Percentiles rank a stretch among this genome's conserved stretches.
Conservation (phyloP, 139 green algal genomes). For the Axilococcus clingmanii region DNA sequence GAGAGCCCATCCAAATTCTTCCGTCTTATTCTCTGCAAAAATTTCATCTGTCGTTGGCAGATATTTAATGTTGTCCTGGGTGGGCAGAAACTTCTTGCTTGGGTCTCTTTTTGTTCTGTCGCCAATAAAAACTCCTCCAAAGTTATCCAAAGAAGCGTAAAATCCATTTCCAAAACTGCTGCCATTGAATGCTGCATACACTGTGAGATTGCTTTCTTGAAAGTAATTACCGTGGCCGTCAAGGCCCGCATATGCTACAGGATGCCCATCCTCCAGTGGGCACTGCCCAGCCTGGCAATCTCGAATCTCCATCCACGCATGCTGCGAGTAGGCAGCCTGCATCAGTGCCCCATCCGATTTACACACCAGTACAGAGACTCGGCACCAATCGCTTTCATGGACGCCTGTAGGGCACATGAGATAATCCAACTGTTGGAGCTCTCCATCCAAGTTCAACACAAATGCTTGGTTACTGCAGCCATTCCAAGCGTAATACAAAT, state of each 20-base stretch:
- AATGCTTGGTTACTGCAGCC: conserved; percentile 21
- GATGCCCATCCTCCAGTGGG: conserved; percentile 4
- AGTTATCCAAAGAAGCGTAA: conserved; percentile 12
- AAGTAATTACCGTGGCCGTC: conserved; percentile 21
- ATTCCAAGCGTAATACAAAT: conserved; percentile 16
- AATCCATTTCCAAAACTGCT: background rate
- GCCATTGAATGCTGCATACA: conserved; percentile 2
- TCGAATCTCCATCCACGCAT: conserved; percentile 21
- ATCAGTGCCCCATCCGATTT: conserved; percentile 8
- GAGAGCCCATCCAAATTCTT: conserved; percentile 6
- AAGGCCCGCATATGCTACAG: conserved; percentile 1
- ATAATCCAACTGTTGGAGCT: conserved; percentile 2
- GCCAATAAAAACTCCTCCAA: conserved; percentile 16
- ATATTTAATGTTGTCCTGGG: conserved; percentile 1
- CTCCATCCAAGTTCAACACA: conserved; percentile 4
- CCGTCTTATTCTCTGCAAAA: background rate
- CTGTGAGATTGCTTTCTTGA: background rate
- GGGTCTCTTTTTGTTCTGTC: conserved; percentile 9
- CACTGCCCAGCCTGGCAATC: conserved; percentile 20
- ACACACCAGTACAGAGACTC: conserved; percentile 17
- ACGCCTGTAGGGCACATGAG: conserved; percentile 16
- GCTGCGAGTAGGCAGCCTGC: conserved; percentile 14
- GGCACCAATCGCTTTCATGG: conserved; percentile 24
- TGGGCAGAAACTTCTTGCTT: conserved; percentile 9
- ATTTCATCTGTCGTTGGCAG: conserved; percentile 15